Conservation (phyloP, 2,329 filamentous ascomycete species). For the Claviceps arundinis region DNA sequence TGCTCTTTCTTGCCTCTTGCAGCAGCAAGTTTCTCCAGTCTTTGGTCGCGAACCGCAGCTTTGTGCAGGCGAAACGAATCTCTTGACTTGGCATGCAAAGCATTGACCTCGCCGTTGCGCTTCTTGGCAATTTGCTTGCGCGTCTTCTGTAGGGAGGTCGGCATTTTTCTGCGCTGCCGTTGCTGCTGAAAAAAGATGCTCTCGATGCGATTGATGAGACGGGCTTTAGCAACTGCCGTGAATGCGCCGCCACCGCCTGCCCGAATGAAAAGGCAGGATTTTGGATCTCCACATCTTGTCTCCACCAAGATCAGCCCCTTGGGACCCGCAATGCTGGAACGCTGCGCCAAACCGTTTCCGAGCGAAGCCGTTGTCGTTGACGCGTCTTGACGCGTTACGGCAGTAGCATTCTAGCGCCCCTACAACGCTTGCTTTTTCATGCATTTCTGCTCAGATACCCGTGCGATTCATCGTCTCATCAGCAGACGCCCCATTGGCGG, state of each 20-base stretch:
- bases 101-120: conserved; percentile 56
- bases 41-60: conserved; percentile 70
- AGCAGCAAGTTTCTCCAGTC: conserved; percentile 59
- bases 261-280: too few species aligned
- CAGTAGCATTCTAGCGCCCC: not conserved
- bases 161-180: conserved; percentile 40
- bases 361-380: too few species aligned
- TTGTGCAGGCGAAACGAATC: conserved; percentile 71
- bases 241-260: too few species aligned
- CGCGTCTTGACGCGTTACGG: not conserved
- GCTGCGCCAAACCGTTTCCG: too few species aligned
- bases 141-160: conserved; percentile 66
- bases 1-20: conserved; percentile 61
- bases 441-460: not conserved
- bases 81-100: conserved; percentile 77
- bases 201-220: too few species aligned
- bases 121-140: conserved; percentile 87
- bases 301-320: too few species aligned
- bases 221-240: too few species aligned
- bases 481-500: too few species aligned
- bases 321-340: too few species aligned
- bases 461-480: not conserved
- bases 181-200: not conserved
- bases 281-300: too few species aligned
- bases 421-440: too few species aligned